Evolutionary conservation across 208 protist species (phyloP).

Genomic region (Trypanosoma avium): DNA sequence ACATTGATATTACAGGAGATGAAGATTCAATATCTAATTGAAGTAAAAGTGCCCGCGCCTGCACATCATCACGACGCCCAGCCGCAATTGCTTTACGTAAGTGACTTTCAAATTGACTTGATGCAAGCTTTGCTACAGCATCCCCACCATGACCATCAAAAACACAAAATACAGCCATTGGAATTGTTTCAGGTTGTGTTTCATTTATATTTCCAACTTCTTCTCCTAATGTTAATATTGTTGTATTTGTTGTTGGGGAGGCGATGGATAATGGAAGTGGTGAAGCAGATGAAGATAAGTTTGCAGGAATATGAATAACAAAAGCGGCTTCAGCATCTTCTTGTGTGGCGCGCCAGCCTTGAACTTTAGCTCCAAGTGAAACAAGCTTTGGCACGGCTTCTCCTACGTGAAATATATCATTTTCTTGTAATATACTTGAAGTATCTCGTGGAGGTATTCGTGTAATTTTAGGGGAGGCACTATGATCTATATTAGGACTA

Average conservation of each 20-base stretch:
- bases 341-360: conserved; percentile 79
- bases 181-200: conserved; percentile 31
- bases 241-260: neutral
- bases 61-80: conserved; percentile 15
- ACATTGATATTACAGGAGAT: neutral
- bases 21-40: conserved; percentile 49
- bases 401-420: conserved; percentile 38
- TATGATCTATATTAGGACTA: conserved; percentile 5
- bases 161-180: conserved; percentile 78
- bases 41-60: conserved; percentile 52
- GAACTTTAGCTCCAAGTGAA: conserved; percentile 61
- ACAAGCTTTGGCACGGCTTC: conserved; percentile 44
- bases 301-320: conserved; percentile 53
- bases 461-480: conserved; percentile 28
- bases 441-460: conserved; percentile 24
- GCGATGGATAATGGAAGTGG: too few species aligned
- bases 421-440: conserved; percentile 6
- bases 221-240: conserved; percentile 12
- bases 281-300: conserved; percentile 16
- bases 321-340: conserved; percentile 80
- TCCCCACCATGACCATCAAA: conserved; percentile 87
- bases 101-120: conserved; percentile 58
- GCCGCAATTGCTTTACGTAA: conserved; percentile 45
- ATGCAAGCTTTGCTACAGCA: conserved; percentile 68
- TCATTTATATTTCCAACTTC: neutral